Conservation (phyloP, 2,329 filamentous ascomycete species). For the Colletotrichum graminicola region DNA sequence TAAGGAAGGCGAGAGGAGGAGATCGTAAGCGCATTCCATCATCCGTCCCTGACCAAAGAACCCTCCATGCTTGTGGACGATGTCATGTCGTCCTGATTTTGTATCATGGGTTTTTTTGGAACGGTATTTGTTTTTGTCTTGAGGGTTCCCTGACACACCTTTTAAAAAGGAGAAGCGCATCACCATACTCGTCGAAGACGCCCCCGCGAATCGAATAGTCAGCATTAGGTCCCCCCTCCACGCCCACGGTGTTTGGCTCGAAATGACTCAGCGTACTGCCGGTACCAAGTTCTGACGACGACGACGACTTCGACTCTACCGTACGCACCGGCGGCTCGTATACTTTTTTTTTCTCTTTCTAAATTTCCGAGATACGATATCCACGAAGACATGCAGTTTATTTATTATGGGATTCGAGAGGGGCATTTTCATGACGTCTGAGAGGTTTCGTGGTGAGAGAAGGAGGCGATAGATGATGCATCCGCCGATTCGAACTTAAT, state of each 20-base stretch:
- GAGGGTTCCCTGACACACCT: slow-evolving; percentile 36
- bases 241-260: not conserved
- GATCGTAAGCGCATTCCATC: slow-evolving; percentile 72
- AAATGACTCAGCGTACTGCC: not conserved
- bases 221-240: not conserved
- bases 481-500: not conserved
- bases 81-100: slow-evolving; percentile 2
- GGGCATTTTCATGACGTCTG: not conserved
- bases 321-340: not conserved
- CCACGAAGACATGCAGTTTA: slow-evolving; percentile 29
- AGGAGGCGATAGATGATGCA: not conserved
- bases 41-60: not conserved
- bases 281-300: not conserved
- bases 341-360: not conserved
- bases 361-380: slow-evolving; percentile 35
- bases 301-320: not conserved
- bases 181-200: slow-evolving; percentile 52
- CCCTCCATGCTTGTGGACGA: not conserved
- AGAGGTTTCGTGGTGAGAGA: not conserved
- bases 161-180: slow-evolving; percentile 51
- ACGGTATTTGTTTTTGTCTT: not conserved
- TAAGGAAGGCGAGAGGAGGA: slow-evolving; percentile 86
- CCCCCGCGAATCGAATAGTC: slow-evolving; percentile 60
- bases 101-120: not conserved
- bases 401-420: slow-evolving; percentile 1